phyloP scores from a whole-genome alignment of 495 filamentous ascomycete genomes.

The Diplogelasinospora grovesii region DNA sequence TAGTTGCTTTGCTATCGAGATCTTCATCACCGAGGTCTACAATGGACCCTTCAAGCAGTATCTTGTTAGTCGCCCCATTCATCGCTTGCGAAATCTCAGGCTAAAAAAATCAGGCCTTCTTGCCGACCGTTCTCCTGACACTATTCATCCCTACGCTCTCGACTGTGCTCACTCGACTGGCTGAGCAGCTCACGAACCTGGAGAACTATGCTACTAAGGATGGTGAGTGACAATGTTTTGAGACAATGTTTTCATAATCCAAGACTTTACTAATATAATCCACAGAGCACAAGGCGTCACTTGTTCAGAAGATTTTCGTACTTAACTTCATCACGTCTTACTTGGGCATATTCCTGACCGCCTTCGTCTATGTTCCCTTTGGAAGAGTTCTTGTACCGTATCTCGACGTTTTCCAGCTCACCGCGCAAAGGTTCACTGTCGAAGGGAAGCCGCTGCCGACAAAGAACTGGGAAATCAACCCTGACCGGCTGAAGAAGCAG shows the following conservation, averaged over 20 bases:
- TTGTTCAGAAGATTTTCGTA: constrained; percentile 88
- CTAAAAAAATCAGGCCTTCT: constrained; percentile 60
- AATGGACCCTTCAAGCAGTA: constrained; percentile 80
- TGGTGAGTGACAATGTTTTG: constrained; percentile 36
- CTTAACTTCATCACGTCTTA: constrained; percentile 98
- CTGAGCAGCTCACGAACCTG: constrained; percentile 70
- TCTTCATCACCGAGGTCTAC: constrained; percentile 93
- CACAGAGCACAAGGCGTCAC: constrained; percentile 63
- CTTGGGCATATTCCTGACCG: constrained; percentile 82
- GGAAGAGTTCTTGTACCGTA: constrained; percentile 81
- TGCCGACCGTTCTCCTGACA: constrained; percentile 83
- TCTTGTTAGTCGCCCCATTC: constrained; percentile 49
- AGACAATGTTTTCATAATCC: too few species aligned
- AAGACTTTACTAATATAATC: too few species aligned
- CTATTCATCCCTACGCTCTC: constrained; percentile 71
- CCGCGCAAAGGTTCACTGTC: constrained; percentile 66
- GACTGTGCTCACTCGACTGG: constrained; percentile 66
- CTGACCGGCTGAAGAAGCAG: constrained; percentile 76
- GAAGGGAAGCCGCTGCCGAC: constrained; percentile 62
- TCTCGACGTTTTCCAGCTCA: constrained; percentile 77
- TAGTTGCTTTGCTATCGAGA: constrained; percentile 87
- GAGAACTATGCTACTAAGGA: constrained; percentile 90
- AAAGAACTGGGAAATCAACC: constrained; percentile 74
- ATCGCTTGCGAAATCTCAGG: not conserved
- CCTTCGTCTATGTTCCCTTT: constrained; percentile 96